Percentiles rank a stretch among this genome's conserved stretches.
Conservation (phyloP, 176 grass and related monocot species). For the Ensete glaucum region DNA sequence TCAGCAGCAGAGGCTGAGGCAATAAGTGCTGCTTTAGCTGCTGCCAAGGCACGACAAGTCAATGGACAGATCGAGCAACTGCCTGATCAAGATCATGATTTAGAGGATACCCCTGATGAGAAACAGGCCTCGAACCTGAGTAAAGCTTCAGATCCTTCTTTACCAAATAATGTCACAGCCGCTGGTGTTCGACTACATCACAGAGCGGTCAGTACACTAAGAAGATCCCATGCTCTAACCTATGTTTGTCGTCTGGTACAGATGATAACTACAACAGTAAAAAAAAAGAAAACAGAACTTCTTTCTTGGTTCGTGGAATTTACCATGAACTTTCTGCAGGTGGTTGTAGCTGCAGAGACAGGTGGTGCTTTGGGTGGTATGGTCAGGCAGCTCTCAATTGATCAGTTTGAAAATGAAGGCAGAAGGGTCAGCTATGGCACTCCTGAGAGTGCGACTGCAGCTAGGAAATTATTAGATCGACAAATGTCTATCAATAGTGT, state of each 20-base stretch:
- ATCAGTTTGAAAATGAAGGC: constrained; percentile 99
- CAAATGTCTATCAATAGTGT: constrained; percentile 99
- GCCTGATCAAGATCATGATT: constrained; percentile 21
- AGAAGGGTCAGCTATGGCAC: constrained; percentile 96
- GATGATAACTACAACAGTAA: neutral
- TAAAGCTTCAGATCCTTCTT: constrained; percentile 31
- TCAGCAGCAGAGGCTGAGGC: constrained; percentile 51
- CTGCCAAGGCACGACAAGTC: constrained; percentile 39
- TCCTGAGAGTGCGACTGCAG: constrained; percentile 85
- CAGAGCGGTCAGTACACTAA: constrained; percentile 80
- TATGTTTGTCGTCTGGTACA: neutral
- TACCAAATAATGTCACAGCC: constrained; percentile 47
- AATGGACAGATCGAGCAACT: constrained; percentile 21
- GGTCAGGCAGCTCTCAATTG: constrained; percentile 95
- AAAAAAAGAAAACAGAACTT: neutral
- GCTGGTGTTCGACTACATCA: constrained; percentile 93
- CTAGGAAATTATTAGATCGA: constrained; percentile 84
- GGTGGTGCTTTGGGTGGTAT: constrained; percentile 95
- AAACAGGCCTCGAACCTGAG: constrained; percentile 11
- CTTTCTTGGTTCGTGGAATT: neutral
- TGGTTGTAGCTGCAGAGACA: constrained; percentile 94
- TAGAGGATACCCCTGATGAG: constrained; percentile 16
- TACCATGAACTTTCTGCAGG: constrained; percentile 26
- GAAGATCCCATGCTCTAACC: constrained; percentile 7
- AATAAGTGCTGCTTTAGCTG: constrained; percentile 46